These are phyloP conservation scores for Lactarius sp. DNA, from an alignment of 768 basidiomycete genomes.

Conservation along the genomic window DNA sequence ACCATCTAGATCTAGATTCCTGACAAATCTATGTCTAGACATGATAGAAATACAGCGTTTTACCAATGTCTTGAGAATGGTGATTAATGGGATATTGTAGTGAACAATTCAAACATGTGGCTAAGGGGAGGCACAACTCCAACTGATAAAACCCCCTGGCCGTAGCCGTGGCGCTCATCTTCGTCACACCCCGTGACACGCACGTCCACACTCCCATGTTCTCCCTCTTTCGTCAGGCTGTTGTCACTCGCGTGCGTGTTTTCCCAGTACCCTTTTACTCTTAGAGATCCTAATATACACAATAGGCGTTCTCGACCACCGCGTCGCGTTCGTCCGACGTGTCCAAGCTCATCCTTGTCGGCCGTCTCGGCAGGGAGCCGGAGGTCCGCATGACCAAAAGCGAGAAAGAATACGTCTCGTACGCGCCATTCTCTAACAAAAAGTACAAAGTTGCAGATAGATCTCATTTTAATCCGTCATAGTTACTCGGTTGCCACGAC, in stretches of 20 bases:
- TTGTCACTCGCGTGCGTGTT: constrained; percentile 42
- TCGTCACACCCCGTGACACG: constrained; percentile 8
- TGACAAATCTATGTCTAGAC: constrained; percentile 89
- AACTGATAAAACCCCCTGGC: not conserved
- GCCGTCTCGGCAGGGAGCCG: constrained; percentile 66
- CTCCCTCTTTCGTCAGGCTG: constrained; percentile 40
- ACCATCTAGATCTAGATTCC: constrained; percentile 81
- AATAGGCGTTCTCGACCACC: constrained; percentile 62
- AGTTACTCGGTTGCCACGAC: constrained; percentile 78
- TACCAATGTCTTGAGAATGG: constrained; percentile 24
- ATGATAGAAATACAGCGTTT: constrained; percentile 39
- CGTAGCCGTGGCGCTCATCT: no score
- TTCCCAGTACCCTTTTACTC: no score
- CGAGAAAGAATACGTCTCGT: constrained; percentile 78
- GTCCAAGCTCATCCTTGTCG: constrained; percentile 73
- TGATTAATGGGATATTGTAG: constrained; percentile 20
- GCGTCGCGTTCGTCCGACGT: constrained; percentile 53
- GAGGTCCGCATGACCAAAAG: constrained; percentile 62
- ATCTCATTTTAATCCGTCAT: constrained; percentile 1
- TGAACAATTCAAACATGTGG: constrained; percentile 16
- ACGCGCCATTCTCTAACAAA: constrained; percentile 31
- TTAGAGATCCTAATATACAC: not conserved
- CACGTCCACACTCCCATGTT: constrained; percentile 41
- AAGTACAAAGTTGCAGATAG: not conserved
- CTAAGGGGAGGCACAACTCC: constrained; percentile 11